phyloP scores from a whole-genome alignment of 1,284 basidiomycete species.

The Phylloporus sp. region DNA sequence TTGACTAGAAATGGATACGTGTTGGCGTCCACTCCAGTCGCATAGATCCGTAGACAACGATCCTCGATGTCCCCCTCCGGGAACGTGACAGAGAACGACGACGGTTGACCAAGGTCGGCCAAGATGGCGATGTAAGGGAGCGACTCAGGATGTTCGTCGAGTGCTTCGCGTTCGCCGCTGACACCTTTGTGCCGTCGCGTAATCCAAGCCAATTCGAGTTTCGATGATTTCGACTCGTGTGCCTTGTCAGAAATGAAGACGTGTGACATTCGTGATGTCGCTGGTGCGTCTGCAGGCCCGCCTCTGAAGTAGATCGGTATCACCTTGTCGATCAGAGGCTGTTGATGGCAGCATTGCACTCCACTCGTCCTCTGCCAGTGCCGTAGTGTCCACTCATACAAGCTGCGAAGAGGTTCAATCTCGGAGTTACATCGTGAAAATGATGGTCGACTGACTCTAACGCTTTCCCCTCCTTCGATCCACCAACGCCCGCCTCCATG shows the following conservation, averaged over 20 bases:
- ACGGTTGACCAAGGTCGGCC: conserved; percentile 12
- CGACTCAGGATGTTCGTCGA: conserved; percentile 2
- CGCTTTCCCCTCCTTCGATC: background rate
- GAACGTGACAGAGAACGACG: conserved; percentile 1
- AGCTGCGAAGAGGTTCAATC: conserved; percentile 1
- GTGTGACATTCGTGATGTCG: conserved; percentile 6
- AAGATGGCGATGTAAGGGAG: conserved; percentile 13
- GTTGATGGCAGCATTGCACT: conserved; percentile 5
- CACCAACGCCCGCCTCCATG: conserved; percentile 9
- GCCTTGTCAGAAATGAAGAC: conserved; percentile 18
- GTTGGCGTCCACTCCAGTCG: conserved; percentile 10
- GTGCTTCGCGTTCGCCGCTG: background rate
- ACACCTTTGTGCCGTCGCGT: background rate
- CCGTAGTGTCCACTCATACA: conserved; percentile 9
- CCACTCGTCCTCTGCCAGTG: conserved; percentile 20
- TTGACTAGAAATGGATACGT: background rate
- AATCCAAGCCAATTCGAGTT: background rate
- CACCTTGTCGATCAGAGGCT: conserved; percentile 4
- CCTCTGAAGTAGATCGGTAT: conserved; percentile 20
- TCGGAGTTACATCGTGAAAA: background rate
- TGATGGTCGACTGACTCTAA: no score
- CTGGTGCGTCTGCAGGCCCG: background rate
- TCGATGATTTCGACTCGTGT: background rate
- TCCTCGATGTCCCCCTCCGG: background rate
- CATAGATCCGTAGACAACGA: conserved; percentile 2